Conservation (phyloP, 768 basidiomycete species). For the Chalciporus piperatus region DNA sequence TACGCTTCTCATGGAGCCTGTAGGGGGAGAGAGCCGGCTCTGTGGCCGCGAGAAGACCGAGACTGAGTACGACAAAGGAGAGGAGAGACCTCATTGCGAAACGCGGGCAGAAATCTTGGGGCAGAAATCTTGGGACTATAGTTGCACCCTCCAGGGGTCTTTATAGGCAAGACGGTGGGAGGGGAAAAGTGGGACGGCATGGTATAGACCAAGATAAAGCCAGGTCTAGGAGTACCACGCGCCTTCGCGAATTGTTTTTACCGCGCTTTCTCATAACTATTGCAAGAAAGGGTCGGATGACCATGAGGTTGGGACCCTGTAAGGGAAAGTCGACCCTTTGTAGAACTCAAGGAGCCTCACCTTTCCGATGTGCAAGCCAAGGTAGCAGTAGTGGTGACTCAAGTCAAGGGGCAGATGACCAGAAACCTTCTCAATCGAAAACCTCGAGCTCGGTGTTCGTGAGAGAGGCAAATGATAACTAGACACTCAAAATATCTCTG, state of each 20-base stretch:
- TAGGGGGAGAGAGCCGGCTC: conserved; percentile 19
- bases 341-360: too few species aligned
- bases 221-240: too few species aligned
- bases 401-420: background rate
- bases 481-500: too few species aligned
- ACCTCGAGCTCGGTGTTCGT: too few species aligned
- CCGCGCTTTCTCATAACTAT: background rate
- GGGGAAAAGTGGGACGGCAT: conserved; percentile 5
- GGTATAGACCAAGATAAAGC: too few species aligned
- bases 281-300: too few species aligned
- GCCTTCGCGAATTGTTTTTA: background rate
- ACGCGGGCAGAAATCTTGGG: too few species aligned
- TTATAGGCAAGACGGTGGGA: conserved; percentile 16
- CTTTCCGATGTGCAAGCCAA: background rate
- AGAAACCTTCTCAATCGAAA: background rate
- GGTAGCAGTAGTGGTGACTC: background rate
- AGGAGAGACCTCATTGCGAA: conserved; percentile 16
- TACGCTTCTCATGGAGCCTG: conserved; percentile 40
- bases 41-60: conserved; percentile 19
- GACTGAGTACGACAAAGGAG: conserved; percentile 12
- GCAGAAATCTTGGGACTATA: background rate
- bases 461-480: too few species aligned
- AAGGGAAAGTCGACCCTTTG: background rate
- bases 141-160: background rate
- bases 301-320: background rate